phyloP scores from a whole-genome alignment of 768 basidiomycete species.

The Boletus vermiculosoides region DNA sequence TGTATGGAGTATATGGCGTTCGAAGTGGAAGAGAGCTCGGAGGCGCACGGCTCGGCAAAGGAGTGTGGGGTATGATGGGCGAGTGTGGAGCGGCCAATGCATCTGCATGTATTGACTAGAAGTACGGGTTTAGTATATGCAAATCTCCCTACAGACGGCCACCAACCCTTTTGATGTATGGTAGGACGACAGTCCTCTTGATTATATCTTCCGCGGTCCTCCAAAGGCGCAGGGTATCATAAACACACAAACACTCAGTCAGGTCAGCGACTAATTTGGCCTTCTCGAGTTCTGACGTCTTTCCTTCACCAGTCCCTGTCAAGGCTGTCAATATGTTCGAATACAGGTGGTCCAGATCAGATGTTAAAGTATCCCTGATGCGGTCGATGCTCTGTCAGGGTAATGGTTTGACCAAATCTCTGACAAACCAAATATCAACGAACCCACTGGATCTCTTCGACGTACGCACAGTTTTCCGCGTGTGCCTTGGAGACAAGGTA shows the following conservation, averaged over 20 bases:
- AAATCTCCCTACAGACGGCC: background rate
- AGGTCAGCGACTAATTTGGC: conserved; percentile 63
- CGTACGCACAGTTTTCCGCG: conserved; percentile 72
- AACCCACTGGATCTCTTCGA: conserved; percentile 86
- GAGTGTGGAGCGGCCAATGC: conserved; percentile 68
- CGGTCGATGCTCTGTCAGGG: conserved; percentile 69
- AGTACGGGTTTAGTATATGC: background rate
- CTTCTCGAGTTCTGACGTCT: conserved; percentile 61
- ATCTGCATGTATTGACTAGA: conserved; percentile 71
- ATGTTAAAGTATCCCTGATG: conserved; percentile 80
- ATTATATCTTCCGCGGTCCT: conserved; percentile 87
- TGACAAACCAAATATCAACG: conserved; percentile 29
- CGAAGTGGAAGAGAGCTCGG: conserved; percentile 43
- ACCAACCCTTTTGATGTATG: conserved; percentile 73
- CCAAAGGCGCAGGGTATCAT: conserved; percentile 80
- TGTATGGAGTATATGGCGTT: conserved; percentile 54
- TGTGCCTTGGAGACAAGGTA: conserved; percentile 87
- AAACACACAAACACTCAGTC: conserved; percentile 75
- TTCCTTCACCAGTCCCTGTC: conserved; percentile 46
- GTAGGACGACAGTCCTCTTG: conserved; percentile 63
- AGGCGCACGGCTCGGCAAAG: conserved; percentile 39
- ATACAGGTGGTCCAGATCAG: conserved; percentile 84
- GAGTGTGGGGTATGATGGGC: conserved; percentile 75
- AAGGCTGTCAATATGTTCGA: conserved; percentile 55
- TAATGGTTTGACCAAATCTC: conserved; percentile 9